phyloP scores from a whole-genome alignment of 2,329 filamentous ascomycete species.

The Pyrenochaeta sp. region DNA sequence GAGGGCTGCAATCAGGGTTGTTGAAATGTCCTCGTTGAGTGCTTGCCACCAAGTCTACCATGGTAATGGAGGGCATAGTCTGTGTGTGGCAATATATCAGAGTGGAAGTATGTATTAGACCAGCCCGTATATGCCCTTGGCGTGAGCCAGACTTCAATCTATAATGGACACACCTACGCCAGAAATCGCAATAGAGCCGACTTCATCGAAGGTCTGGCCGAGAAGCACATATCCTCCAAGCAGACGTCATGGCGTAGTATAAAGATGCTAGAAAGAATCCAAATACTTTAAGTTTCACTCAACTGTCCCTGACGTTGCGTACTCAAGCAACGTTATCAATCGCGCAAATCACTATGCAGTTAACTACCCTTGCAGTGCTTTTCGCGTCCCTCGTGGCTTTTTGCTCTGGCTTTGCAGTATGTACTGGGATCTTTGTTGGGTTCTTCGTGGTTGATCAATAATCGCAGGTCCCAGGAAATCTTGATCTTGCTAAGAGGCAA shows the following conservation, averaged over 20 bases:
- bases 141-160: slow-evolving; percentile 5
- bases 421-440: background rate
- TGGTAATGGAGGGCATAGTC: slow-evolving; percentile 3
- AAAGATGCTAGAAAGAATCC: slow-evolving; percentile 6
- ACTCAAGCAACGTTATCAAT: background rate
- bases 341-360: slow-evolving; percentile 24
- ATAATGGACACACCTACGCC: slow-evolving; percentile 7
- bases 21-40: background rate
- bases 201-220: background rate
- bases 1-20: too few species aligned
- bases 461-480: slow-evolving; percentile 25
- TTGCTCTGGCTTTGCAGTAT: slow-evolving; percentile 33
- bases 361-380: slow-evolving; percentile 17
- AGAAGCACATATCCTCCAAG: background rate
- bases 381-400: slow-evolving; percentile 17
- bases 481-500: slow-evolving; percentile 30
- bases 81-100: slow-evolving; percentile 15
- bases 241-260: slow-evolving; percentile 5
- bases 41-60: slow-evolving; percentile 1
- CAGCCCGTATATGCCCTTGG: slow-evolving; percentile 15
- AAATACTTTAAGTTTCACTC: too few species aligned
- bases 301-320: background rate
- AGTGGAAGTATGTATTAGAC: slow-evolving; percentile 14
- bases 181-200: slow-evolving; percentile 1
- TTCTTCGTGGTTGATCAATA: slow-evolving; percentile 2